Evolutionary conservation across 164 flowering plant species (phyloP).

Genomic region (Vitis amurensis): DNA sequence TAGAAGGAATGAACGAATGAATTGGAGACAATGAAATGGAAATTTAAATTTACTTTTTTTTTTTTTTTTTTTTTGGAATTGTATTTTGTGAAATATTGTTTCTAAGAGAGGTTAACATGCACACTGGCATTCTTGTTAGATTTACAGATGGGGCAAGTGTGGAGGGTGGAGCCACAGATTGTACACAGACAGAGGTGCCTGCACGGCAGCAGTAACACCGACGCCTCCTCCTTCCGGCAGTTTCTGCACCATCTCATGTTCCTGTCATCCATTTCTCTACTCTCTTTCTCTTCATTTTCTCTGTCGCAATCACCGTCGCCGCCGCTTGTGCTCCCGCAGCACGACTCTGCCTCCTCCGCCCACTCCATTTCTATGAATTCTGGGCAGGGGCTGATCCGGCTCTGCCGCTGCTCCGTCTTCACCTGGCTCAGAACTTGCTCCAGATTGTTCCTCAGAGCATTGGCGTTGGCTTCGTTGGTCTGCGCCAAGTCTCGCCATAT

Average conservation of each 20-base stretch:
- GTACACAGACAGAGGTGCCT: constrained; percentile 65
- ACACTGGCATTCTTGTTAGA: constrained; percentile 46
- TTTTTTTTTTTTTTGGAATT: neutral
- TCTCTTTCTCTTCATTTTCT: neutral
- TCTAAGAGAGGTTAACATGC: constrained; percentile 42
- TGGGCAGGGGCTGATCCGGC: no score
- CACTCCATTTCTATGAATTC: neutral
- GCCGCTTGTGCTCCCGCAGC: constrained; percentile 2
- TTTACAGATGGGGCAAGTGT: constrained; percentile 62
- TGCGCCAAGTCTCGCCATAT: constrained; percentile 1
- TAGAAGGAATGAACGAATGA: no score
- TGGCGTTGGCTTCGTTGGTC: constrained; percentile 7
- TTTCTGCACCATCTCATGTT: constrained; percentile 17
- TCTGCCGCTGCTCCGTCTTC: neutral
- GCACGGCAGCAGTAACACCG: constrained; percentile 66
- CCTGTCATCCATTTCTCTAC: no score
- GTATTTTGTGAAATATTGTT: neutral
- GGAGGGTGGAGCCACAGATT: constrained; percentile 42
- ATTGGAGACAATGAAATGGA: no score
- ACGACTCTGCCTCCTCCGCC: neutral
- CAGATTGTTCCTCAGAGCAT: neutral
- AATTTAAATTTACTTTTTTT: neutral
- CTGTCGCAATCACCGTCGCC: neutral
- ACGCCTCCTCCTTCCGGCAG: constrained; percentile 32
- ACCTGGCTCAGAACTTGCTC: neutral